Evolutionary conservation across 768 basidiomycete species (phyloP).

Genomic region (Podaxis mareebaensis): DNA sequence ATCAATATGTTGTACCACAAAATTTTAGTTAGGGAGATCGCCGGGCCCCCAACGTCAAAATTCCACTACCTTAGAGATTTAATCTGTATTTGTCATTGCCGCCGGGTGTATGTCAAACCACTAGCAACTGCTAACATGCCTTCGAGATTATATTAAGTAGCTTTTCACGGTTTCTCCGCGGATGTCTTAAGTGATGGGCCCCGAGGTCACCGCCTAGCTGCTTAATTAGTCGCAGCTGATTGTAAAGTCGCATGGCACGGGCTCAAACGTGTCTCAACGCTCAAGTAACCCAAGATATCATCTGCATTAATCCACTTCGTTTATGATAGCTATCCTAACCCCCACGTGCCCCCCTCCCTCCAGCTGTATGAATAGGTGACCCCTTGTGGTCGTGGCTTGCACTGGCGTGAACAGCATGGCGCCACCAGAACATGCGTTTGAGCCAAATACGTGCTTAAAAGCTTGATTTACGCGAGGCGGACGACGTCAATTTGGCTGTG

Average conservation of each 20-base stretch:
- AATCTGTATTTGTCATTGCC: background rate
- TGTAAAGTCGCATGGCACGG: background rate
- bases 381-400: background rate
- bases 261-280: background rate
- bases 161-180: background rate
- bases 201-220: background rate
- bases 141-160: background rate
- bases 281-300: background rate
- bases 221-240: background rate
- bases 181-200: background rate
- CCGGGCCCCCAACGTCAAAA: background rate
- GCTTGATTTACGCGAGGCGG: background rate
- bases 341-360: background rate
- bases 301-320: background rate
- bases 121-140: background rate
- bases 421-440: background rate
- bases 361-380: background rate
- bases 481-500: background rate
- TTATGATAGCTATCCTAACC: background rate
- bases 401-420: background rate
- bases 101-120: background rate
- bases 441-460: background rate
- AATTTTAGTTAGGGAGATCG: background rate
- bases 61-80: background rate
- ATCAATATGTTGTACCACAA: background rate